phyloP scores from a whole-genome alignment of 2,329 filamentous ascomycete genomes.

The Orbilia oligospora region DNA sequence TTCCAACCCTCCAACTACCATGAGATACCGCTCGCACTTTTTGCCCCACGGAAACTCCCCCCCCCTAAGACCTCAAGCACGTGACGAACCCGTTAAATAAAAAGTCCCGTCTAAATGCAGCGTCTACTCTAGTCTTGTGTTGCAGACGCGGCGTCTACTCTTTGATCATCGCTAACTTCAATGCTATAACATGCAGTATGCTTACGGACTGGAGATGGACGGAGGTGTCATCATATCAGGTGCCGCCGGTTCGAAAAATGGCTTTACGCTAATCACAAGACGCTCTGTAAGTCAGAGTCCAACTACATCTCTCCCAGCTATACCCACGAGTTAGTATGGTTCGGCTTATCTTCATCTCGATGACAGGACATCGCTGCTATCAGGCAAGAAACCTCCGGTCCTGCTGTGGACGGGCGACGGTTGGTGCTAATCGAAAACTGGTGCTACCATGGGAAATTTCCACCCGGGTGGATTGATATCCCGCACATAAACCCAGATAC shows the following conservation, averaged over 20 bases:
- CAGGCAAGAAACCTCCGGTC: background rate
- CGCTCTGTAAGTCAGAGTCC: background rate
- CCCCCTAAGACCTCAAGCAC: background rate
- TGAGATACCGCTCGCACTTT: background rate
- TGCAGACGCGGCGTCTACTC: too few relatives aligned
- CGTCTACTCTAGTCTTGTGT: background rate
- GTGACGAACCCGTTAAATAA: background rate
- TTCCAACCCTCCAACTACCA: background rate
- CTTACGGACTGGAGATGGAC: background rate
- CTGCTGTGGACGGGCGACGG: background rate
- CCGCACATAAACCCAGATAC: background rate
- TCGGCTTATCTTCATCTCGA: background rate
- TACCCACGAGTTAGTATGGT: background rate
- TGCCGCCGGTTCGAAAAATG: background rate
- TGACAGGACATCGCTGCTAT: background rate
- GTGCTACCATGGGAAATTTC: background rate
- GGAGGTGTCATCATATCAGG: background rate
- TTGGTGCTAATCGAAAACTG: background rate
- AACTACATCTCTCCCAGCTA: background rate
- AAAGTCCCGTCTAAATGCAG: too few relatives aligned
- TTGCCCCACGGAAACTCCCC: background rate
- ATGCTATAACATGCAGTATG: background rate
- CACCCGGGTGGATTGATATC: constrained; percentile 9
- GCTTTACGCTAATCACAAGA: background rate
- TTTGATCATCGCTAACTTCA: background rate